These are phyloP conservation scores for Erythrophleum fordii DNA, from an alignment of 306 rosid species.

Conservation along the genomic window DNA sequence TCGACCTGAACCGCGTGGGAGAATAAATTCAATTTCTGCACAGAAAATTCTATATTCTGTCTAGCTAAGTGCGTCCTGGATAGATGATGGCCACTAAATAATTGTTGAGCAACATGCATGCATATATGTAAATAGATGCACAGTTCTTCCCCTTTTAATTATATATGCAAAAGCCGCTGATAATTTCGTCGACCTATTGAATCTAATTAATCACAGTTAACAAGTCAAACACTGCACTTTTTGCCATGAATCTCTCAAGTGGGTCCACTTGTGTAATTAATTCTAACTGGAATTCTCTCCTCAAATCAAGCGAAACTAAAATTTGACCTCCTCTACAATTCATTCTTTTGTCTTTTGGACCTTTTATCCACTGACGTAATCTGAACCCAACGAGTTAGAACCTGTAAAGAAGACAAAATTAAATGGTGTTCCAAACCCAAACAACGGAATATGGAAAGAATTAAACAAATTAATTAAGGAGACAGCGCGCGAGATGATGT, in stretches of 20 bases:
- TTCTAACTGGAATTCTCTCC: background rate
- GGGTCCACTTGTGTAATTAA: background rate
- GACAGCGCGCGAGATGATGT: background rate
- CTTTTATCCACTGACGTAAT: background rate
- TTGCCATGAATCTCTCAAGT: background rate
- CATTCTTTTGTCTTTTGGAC: background rate
- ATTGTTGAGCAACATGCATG: background rate
- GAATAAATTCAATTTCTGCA: conserved; percentile 41
- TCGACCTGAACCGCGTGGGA: background rate
- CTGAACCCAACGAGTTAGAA: background rate
- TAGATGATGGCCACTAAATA: background rate
- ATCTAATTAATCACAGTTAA: too few relatives aligned
- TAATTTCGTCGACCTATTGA: background rate
- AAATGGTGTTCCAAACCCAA: background rate
- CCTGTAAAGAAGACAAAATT: background rate
- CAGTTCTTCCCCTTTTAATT: too few relatives aligned
- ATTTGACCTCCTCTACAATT: background rate
- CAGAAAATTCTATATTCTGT: conserved; percentile 21
- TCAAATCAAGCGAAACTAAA: background rate
- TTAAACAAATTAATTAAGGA: background rate
- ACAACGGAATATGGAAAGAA: background rate
- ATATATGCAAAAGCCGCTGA: background rate
- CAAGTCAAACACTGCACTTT: background rate
- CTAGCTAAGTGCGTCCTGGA: background rate
- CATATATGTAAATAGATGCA: background rate